A percentile compares a stretch with the other conserved stretches of the same genome.
Evolutionary conservation across 2,329 filamentous ascomycete species (phyloP).

Genomic region (Blastomyces gilchristii): DNA sequence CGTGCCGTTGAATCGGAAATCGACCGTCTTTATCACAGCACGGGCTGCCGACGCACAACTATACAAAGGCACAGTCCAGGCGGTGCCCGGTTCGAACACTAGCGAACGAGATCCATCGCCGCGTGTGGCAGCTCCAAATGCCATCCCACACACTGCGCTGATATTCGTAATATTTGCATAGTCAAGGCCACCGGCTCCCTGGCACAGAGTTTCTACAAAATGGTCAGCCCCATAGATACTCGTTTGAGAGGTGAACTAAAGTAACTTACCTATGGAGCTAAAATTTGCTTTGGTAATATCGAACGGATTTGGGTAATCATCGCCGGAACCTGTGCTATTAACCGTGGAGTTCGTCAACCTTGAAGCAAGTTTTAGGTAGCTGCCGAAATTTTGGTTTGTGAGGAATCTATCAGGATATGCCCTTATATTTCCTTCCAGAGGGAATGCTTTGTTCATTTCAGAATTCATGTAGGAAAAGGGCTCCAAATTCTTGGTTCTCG

Average conservation of each 20-base stretch:
- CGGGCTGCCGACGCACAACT: slow-evolving; percentile 35
- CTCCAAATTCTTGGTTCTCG: slow-evolving; percentile 13
- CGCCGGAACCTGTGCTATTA: slow-evolving; percentile 4
- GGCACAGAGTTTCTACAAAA: slow-evolving; percentile 20
- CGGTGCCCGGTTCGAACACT: slow-evolving; percentile 32
- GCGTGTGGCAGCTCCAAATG: slow-evolving; percentile 33
- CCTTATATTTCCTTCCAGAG: slow-evolving; percentile 9
- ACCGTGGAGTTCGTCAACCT: slow-evolving; percentile 5
- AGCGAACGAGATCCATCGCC: slow-evolving; percentile 27
- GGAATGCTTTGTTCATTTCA: slow-evolving; percentile 27
- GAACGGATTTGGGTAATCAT: slow-evolving; percentile 25
- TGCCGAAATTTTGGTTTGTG: slow-evolving; percentile 4
- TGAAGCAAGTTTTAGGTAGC: slow-evolving; percentile 3
- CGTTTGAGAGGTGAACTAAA: background rate
- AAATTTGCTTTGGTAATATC: slow-evolving; percentile 22
- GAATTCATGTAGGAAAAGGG: slow-evolving; percentile 33
- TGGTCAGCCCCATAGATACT: slow-evolving; percentile 8
- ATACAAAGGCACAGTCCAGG: slow-evolving; percentile 38
- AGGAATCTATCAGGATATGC: slow-evolving; percentile 1
- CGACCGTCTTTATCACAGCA: slow-evolving; percentile 39
- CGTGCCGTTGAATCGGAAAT: slow-evolving; percentile 37
- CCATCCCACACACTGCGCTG: slow-evolving; percentile 31
- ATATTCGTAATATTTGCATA: slow-evolving; percentile 37
- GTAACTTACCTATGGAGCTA: slow-evolving; percentile 16
- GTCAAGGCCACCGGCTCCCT: slow-evolving; percentile 24